Percentiles rank a stretch among this genome's conserved stretches.
Conservation (phyloP, 2,329 filamentous ascomycete genomes). For the Apiospora malaysiana region DNA sequence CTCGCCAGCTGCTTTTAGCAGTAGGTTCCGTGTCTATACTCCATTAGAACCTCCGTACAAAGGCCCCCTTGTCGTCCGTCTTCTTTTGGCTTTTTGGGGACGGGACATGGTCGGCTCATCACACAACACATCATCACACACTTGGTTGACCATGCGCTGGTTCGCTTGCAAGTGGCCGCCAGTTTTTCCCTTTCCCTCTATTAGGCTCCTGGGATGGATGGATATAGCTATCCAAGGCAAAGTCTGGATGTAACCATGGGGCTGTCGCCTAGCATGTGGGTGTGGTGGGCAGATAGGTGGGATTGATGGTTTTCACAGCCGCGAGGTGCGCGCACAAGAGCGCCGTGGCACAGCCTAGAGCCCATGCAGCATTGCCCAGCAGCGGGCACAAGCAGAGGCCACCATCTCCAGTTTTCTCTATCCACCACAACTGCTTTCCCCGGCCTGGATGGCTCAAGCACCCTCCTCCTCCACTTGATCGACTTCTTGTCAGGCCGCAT, state of each 20-base stretch:
- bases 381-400: conserved; percentile 11
- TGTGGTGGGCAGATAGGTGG: neutral
- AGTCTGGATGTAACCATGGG: conserved; percentile 8
- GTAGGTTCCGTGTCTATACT: neutral
- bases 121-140: conserved; percentile 12
- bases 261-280: conserved; percentile 11
- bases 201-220: neutral
- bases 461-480: conserved; percentile 15
- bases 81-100: neutral
- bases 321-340: conserved; percentile 15
- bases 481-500: conserved; percentile 1
- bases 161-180: conserved; percentile 27
- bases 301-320: conserved; percentile 11
- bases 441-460: conserved; percentile 12
- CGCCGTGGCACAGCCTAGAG: conserved; percentile 17
- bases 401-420: neutral
- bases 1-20: neutral
- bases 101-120: neutral
- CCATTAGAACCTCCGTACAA: neutral
- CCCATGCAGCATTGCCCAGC: conserved; percentile 16
- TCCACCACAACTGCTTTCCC: conserved; percentile 5
- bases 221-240: neutral
- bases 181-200: conserved; percentile 31
- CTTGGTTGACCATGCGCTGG: neutral
- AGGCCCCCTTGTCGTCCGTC: neutral